Base-by-base conservation (phyloP, 345 rosid species). In the Syzygium aromaticum region DNA sequence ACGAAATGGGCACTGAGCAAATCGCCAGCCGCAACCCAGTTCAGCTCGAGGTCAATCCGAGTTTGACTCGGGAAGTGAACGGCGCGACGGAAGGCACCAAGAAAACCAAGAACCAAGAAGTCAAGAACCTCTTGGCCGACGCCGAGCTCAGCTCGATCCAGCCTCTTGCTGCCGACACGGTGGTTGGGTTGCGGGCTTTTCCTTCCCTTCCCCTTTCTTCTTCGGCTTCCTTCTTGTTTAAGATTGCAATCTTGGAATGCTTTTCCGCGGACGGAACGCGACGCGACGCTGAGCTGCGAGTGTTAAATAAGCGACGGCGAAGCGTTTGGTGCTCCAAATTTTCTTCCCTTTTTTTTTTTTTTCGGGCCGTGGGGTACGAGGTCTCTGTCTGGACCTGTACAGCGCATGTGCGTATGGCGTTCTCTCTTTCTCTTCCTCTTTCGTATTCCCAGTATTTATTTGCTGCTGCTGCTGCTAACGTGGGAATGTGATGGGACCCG, bases 341-440 rank as follows among this genome's bases (percentile, higher is more conserved):
- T 21, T 38, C 10, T 25, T 1, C 11, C 49, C 43, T 67, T 30
- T 30, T 38, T 8, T 33, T 17, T 67, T 21, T 6, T 19, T 33
- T 73, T 16, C 49, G 82, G 12, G 27, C 53, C 43, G 67, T 78
- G 54, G 67, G 59, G 59, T 30, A 33, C 21, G 59, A 85, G 2
- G 87, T 90, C 89, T 11, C 86, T 90, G 90, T 92, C 94, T 77
- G 46, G 30, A 86, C 78, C 83, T 64, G 82, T 23, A 5, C 49
- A 1, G 82, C 27, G 8, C 82, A 38, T 73, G 0, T 19, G 77
- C 52, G 77, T 56, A 4, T 49, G 82, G 43, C 25, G 3, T 84
- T 59, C 23, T 46, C 46, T 43, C 46, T 57, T 6, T 11, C 46
- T 43, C 46, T 57, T 6, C 8, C 1, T 40, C 80, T 22, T 38